phyloP scores from a whole-genome alignment of 345 rosid genomes.

The Eucalyptus regnans region DNA sequence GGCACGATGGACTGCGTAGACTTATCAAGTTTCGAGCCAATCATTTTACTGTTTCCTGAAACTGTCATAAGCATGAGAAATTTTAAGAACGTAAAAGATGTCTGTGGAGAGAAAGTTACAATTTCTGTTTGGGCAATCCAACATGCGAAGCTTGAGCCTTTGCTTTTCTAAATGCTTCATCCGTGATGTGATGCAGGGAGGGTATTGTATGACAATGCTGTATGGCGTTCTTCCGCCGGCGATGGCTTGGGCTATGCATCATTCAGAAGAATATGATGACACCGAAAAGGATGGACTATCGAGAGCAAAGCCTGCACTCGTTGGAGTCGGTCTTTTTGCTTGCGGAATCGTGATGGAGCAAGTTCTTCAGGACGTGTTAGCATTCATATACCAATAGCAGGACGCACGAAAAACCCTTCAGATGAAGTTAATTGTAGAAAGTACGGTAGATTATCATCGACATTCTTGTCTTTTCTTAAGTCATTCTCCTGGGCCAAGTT shows the following conservation, averaged over 20 bases:
- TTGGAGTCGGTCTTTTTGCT: constrained; percentile 35
- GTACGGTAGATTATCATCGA: background rate
- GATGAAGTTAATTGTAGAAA: background rate
- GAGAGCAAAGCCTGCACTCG: constrained; percentile 20
- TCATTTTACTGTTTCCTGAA: background rate
- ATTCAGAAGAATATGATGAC: background rate
- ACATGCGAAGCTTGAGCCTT: background rate
- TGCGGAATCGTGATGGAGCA: constrained; percentile 35
- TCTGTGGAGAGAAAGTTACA: background rate
- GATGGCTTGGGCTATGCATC: constrained; percentile 50
- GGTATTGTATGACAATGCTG: constrained; percentile 57
- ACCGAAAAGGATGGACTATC: constrained; percentile 1
- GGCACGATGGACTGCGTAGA: background rate
- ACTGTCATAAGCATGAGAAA: background rate
- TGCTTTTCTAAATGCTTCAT: background rate
- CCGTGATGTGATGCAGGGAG: constrained; percentile 26
- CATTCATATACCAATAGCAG: background rate
- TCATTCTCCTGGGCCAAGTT: background rate
- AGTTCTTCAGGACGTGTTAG: constrained; percentile 15
- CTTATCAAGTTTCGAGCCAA: background rate
- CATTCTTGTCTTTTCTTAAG: background rate
- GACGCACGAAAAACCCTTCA: background rate
- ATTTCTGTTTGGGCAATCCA: background rate
- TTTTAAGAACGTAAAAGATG: background rate
- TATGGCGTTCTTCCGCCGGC: constrained; percentile 65